phyloP scores from a whole-genome alignment of 2,329 filamentous ascomycete species.

The Fusarium nisikadoi region DNA sequence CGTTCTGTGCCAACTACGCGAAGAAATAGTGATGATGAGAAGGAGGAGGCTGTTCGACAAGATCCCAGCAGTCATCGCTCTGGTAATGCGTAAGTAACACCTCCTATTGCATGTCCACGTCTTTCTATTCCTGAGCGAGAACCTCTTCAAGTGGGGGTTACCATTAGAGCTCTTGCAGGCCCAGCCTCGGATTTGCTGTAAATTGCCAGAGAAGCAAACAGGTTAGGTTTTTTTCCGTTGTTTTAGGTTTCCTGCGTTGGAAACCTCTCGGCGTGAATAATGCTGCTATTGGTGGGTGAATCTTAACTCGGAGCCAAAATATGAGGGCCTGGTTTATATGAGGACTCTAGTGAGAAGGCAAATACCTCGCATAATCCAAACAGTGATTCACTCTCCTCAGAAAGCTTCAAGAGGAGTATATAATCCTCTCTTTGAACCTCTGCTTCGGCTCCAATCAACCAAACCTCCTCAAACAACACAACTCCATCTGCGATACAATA shows the following conservation, averaged over 20 bases:
- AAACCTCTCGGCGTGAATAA: background rate
- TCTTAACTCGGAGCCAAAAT: background rate
- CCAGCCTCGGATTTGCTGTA: background rate
- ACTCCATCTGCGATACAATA: background rate
- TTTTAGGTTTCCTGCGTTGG: background rate
- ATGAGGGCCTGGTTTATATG: background rate
- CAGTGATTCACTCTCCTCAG: constrained; percentile 29
- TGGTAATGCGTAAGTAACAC: constrained; percentile 78
- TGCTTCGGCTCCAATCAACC: background rate
- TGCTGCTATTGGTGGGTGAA: background rate
- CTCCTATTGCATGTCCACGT: background rate
- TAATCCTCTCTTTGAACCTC: constrained; percentile 9
- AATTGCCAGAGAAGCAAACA: background rate
- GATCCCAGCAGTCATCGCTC: constrained; percentile 78
- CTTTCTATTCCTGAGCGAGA: background rate
- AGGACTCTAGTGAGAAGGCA: constrained; percentile 20
- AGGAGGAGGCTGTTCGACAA: constrained; percentile 77
- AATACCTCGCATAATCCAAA: background rate
- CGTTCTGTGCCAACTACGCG: constrained; percentile 88
- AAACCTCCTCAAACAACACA: background rate
- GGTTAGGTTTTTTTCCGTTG: background rate
- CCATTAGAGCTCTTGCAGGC: background rate
- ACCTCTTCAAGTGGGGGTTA: constrained; percentile 18
- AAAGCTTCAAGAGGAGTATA: constrained; percentile 13
- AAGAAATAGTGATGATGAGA: constrained; percentile 91